Conservation (phyloP, 139 green algal species). For the Cymbomonas tetramitiformis region DNA sequence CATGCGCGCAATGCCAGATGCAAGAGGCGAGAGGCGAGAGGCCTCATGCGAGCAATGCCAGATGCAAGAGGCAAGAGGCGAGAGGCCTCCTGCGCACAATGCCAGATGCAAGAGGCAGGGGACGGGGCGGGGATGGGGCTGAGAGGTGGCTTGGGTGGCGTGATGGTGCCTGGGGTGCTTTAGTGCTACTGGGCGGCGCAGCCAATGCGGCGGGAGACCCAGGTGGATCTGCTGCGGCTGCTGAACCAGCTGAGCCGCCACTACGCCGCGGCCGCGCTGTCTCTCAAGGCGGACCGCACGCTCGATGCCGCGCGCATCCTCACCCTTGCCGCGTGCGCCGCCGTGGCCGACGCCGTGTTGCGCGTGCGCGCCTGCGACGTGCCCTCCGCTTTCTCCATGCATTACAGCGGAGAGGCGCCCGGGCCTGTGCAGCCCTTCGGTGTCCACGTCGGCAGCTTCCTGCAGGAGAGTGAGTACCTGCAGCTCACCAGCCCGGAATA, state of each 20-base stretch:
- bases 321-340: conserved; percentile 3
- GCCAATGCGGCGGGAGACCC: conserved; percentile 1
- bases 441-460: conserved; percentile 13
- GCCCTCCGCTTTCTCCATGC: conserved; percentile 4
- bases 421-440: conserved; percentile 7
- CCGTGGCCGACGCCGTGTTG: conserved; percentile 12
- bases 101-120: too few species aligned
- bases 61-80: too few species aligned
- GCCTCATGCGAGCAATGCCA: too few species aligned
- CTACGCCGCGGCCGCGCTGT: conserved; percentile 8
- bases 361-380: conserved; percentile 1
- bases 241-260: conserved; percentile 5
- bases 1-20: too few species aligned
- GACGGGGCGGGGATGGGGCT: too few species aligned
- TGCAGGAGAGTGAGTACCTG: conserved; percentile 13
- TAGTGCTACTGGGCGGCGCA: conserved; percentile 18
- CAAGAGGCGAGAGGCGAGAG: too few species aligned
- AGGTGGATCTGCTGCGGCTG: conserved; percentile 11
- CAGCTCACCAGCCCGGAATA: conserved; percentile 10
- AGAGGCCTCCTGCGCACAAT: too few species aligned
- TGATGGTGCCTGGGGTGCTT: too few species aligned
- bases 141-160: too few species aligned
- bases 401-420: conserved; percentile 8
- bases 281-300: conserved; percentile 8
- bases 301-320: conserved; percentile 16